phyloP scores from a whole-genome alignment of 441 rosid genomes.

The Sinapis alba region DNA sequence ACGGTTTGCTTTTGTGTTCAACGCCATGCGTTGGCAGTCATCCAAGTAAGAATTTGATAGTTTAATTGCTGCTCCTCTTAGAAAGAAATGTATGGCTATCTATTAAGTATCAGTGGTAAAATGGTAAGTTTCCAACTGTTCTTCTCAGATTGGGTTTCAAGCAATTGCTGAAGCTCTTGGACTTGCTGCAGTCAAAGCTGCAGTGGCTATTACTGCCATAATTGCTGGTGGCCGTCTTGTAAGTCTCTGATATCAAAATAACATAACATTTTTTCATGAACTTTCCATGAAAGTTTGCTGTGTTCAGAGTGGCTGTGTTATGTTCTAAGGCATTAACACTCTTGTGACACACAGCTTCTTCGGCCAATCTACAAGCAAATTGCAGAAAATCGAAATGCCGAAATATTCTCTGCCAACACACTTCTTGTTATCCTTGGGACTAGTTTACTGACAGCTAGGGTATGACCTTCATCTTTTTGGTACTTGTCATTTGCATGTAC shows the following conservation, averaged over 20 bases:
- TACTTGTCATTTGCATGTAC: constrained; percentile 13
- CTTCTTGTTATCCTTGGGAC: constrained; percentile 98
- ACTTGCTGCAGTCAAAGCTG: constrained; percentile 93
- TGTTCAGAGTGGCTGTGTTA: constrained; percentile 4
- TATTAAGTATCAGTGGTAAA: not conserved
- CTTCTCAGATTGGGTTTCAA: constrained; percentile 89
- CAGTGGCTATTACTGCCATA: constrained; percentile 82
- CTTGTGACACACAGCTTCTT: constrained; percentile 72
- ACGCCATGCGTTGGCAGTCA: not conserved
- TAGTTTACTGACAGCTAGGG: constrained; percentile 99
- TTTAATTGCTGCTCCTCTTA: not conserved
- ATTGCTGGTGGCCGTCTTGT: constrained; percentile 2
- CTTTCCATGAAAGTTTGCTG: not conserved
- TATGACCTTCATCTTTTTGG: constrained; percentile 44
- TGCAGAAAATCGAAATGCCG: constrained; percentile 98
- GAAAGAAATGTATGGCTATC: not conserved
- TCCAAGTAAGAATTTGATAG: constrained; percentile 13
- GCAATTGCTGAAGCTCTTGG: constrained; percentile 99
- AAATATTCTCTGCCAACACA: constrained; percentile 97
- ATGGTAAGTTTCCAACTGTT: constrained; percentile 29
- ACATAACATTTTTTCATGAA: not conserved
- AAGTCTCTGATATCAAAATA: not conserved
- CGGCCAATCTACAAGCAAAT: constrained; percentile 97
- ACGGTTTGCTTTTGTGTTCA: constrained; percentile 1
- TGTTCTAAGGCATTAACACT: constrained; percentile 5